A percentile compares a stretch with the other conserved stretches of the same genome.
phyloP scores from a whole-genome alignment of 1,139 yeast species.

The Yamadazyma friedrichii region DNA sequence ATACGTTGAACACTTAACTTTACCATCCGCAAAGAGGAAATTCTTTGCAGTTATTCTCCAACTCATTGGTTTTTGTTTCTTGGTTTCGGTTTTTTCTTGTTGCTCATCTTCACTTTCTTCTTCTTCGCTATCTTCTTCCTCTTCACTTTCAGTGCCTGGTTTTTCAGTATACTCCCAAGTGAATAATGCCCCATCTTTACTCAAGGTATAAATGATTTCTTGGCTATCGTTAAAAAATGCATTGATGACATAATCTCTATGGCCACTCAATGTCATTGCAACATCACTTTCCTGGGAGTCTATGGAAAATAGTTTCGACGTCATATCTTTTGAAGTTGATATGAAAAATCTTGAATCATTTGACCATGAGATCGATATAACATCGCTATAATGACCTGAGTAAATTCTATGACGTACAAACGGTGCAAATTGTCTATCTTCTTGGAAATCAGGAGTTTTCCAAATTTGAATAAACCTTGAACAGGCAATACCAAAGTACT shows the following conservation, averaged over 20 bases:
- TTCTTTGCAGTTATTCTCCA: conserved; percentile 87
- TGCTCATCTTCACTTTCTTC: conserved; percentile 30
- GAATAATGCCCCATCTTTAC: conserved; percentile 93
- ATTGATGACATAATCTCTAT: conserved; percentile 79
- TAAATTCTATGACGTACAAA: conserved; percentile 86
- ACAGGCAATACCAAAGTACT: conserved; percentile 79
- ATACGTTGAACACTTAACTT: conserved; percentile 79
- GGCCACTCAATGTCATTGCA: conserved; percentile 88
- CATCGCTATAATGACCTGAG: conserved; percentile 90
- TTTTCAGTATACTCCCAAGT: conserved; percentile 81
- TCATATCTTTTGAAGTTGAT: conserved; percentile 86
- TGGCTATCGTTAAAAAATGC: conserved; percentile 87
- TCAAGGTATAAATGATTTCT: conserved; percentile 84
- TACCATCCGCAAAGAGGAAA: conserved; percentile 69
- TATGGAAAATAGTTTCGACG: conserved; percentile 83
- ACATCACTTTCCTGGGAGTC: conserved; percentile 73
- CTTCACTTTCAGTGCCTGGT: conserved; percentile 34
- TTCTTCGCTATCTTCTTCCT: conserved; percentile 39
- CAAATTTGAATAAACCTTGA: conserved; percentile 88
- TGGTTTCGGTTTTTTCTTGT: conserved; percentile 2
- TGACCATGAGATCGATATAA: conserved; percentile 83
- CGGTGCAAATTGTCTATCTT: conserved; percentile 90
- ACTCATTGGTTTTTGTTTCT: conserved; percentile 32
- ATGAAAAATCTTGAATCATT: conserved; percentile 83
- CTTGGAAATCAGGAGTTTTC: conserved; percentile 80